Percentiles rank a stretch among this genome's conserved stretches.
Evolutionary conservation across 306 rosid species (phyloP).

Genomic region (Crotalaria pallida): DNA sequence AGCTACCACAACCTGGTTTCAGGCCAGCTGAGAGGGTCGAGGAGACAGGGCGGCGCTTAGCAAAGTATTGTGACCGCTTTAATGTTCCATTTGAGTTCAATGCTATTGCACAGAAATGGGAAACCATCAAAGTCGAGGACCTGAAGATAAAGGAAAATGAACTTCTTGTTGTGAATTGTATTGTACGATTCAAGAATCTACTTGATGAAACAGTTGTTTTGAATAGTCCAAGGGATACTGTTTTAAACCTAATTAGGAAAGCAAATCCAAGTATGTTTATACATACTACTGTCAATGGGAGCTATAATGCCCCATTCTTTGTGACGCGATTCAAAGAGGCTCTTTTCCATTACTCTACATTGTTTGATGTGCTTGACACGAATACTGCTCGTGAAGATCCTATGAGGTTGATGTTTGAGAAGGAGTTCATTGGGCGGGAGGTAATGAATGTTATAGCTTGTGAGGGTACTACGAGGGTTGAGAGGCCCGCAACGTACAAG

Average conservation of each 20-base stretch:
- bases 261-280: constrained; percentile 43
- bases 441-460: constrained; percentile 54
- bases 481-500: constrained; percentile 63
- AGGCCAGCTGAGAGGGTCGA: constrained; percentile 38
- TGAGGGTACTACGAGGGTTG: constrained; percentile 59
- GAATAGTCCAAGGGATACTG: constrained; percentile 54
- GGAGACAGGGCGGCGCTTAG: constrained; percentile 36
- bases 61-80: constrained; percentile 52
- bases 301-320: constrained; percentile 61
- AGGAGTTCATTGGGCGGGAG: constrained; percentile 48
- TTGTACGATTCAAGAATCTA: constrained; percentile 41
- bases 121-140: constrained; percentile 47
- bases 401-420: constrained; percentile 50
- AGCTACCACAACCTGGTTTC: constrained; percentile 42
- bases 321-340: constrained; percentile 66
- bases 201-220: constrained; percentile 53
- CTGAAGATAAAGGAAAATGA: constrained; percentile 43
- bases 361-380: constrained; percentile 54
- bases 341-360: constrained; percentile 51
- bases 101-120: constrained; percentile 63
- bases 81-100: constrained; percentile 41
- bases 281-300: constrained; percentile 38
- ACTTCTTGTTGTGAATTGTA: constrained; percentile 43
- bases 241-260: constrained; percentile 44
- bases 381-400: constrained; percentile 35